phyloP scores from a whole-genome alignment of 352 stramenopile genomes.

The Pythium rishiriense region DNA sequence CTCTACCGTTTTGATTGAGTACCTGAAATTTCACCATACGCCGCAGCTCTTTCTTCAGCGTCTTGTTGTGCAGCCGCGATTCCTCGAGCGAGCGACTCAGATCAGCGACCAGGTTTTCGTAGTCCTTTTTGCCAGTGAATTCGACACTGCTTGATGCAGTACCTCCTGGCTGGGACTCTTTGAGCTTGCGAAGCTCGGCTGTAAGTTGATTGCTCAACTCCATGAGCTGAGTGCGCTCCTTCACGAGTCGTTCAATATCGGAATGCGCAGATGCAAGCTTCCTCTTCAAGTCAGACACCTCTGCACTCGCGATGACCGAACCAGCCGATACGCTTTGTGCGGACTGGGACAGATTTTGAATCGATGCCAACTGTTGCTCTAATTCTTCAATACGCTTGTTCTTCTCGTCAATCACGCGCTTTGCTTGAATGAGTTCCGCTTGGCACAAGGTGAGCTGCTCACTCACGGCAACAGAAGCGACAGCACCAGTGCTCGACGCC shows the following conservation, averaged over 20 bases:
- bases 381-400: conserved; percentile 47
- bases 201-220: conserved; percentile 79
- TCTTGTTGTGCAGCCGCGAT: conserved; percentile 69
- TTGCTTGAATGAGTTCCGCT: conserved; percentile 46
- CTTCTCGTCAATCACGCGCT: conserved; percentile 41
- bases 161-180: conserved; percentile 14
- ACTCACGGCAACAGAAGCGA: conserved; percentile 12
- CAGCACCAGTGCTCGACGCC: not conserved
- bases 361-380: conserved; percentile 33
- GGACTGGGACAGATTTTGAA: conserved; percentile 15
- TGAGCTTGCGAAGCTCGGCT: conserved; percentile 52
- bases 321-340: conserved; percentile 19
- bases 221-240: conserved; percentile 74
- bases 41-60: conserved; percentile 79
- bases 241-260: conserved; percentile 66
- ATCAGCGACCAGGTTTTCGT: conserved; percentile 68
- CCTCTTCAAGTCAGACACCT: conserved; percentile 42
- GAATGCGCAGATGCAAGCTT: conserved; percentile 45
- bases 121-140: conserved; percentile 70
- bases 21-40: conserved; percentile 72
- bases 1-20: conserved; percentile 26
- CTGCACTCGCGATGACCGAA: conserved; percentile 30
- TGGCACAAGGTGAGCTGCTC: conserved; percentile 43
- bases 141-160: conserved; percentile 20
- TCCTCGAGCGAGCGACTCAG: conserved; percentile 74